phyloP scores from a whole-genome alignment of 2,329 filamentous ascomycete species.

The Hypoxylon sp. region DNA sequence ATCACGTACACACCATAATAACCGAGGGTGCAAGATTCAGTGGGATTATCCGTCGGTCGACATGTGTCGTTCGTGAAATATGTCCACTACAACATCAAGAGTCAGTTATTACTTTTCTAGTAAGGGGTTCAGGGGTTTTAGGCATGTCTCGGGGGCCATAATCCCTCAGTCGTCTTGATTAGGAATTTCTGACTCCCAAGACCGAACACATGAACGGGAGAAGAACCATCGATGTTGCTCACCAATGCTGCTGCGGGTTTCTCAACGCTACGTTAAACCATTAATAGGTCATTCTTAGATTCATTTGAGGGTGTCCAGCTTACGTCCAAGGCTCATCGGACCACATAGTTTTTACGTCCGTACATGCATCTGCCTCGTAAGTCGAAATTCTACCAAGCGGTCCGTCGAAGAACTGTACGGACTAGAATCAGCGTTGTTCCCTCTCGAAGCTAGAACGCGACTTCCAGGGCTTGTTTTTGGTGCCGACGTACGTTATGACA shows the following conservation, averaged over 20 bases:
- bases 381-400: constrained; percentile 56
- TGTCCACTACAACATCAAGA: constrained; percentile 52
- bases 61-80: constrained; percentile 62
- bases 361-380: constrained; percentile 56
- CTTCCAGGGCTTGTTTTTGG: not conserved
- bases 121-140: no score
- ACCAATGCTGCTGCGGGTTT: constrained; percentile 52
- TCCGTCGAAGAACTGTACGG: constrained; percentile 54
- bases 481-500: constrained; percentile 55
- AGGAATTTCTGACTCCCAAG: no score
- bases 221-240: no score
- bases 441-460: not conserved
- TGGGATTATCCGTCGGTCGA: constrained; percentile 54
- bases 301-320: constrained; percentile 44
- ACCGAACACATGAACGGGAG: no score
- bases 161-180: no score
- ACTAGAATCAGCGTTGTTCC: constrained; percentile 16
- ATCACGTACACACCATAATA: constrained; percentile 59
- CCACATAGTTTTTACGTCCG: constrained; percentile 52
- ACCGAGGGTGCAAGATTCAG: constrained; percentile 57
- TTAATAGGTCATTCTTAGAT: constrained; percentile 12
- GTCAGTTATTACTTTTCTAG: no score
- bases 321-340: constrained; percentile 57
- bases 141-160: no score
- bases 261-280: constrained; percentile 44